These are phyloP conservation scores for Kwoniella sp. DNA, from an alignment of 768 basidiomycete species.

Conservation along the genomic window DNA sequence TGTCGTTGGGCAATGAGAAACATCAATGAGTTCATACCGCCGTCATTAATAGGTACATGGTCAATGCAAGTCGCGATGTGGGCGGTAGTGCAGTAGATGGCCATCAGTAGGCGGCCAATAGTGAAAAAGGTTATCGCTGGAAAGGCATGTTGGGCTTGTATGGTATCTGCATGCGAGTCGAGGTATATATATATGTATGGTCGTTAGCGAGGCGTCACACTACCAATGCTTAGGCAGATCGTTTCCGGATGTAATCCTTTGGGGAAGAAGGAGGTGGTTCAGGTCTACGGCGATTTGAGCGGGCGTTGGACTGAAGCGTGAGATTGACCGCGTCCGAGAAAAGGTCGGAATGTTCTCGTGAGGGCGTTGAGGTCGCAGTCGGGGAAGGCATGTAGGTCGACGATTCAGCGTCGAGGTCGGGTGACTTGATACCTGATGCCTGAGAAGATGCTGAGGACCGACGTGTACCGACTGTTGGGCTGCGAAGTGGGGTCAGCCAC, in stretches of 20 bases:
- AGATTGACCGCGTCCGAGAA: slow-evolving; percentile 18
- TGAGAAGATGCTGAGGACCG: slow-evolving; percentile 12
- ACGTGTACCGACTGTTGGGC: slow-evolving; percentile 5
- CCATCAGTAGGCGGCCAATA: too few species aligned
- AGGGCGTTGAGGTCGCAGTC: not conserved
- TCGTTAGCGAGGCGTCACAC: not conserved
- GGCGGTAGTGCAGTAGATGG: too few species aligned
- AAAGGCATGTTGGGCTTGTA: too few species aligned
- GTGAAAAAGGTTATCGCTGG: too few species aligned
- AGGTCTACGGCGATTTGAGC: slow-evolving; percentile 3
- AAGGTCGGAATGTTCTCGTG: slow-evolving; percentile 10
- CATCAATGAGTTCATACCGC: too few species aligned
- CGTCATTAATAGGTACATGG: too few species aligned
- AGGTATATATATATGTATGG: not conserved
- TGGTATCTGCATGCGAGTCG: not conserved
- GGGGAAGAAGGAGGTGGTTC: not conserved
- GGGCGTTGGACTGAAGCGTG: slow-evolving; percentile 16
- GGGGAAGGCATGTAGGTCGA: not conserved
- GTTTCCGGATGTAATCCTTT: not conserved
- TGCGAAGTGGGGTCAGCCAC: too few species aligned
- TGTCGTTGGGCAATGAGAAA: too few species aligned
- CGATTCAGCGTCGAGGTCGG: not conserved
- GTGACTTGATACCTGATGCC: not conserved
- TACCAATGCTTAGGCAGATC: not conserved
- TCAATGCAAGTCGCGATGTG: too few species aligned